Evolutionary conservation across 495 filamentous ascomycete genomes (phyloP), one percentile per base, ranked within the genome.

Genomic region (Gamarada debralockiae): DNA sequence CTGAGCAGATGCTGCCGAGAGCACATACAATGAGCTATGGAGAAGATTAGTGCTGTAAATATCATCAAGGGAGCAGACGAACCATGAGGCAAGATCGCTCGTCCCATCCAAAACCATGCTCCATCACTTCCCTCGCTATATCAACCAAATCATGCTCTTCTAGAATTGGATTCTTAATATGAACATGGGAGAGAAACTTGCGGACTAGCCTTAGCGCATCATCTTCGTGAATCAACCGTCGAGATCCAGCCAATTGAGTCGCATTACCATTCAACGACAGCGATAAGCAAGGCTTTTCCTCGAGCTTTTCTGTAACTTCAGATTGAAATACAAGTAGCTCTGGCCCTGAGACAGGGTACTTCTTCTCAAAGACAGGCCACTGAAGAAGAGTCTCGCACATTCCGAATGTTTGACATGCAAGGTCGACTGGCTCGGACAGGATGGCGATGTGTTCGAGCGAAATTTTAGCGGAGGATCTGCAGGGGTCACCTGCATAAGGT

Each of bases 91-190:
- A 62, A 21, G 62, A 55, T 18, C 23, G 23, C 9, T 37, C 52
- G 46, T 61, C 55, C 62, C 62, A 65, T 6, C 27, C 27, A 12
- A 55, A 49, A 1, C 60, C 57, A 15, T 57, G 17, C 13, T 57
- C 50, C 15, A 24, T 36, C 1, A 53, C 20, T 2, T 42, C 18
- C 9, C 41, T 27, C 8, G 43, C 57, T 0, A 22, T 23, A 1
- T 29, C 21, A 0, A 34, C 41, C 6, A 60, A 38, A 1, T 20
- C 10, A 21, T 51, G 43, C n/a, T 47, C 15, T 21, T 64, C 51
- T 1, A 64, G 17, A 8, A 64, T 56, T 3, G 61, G 61, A 38
- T 64, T 64, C 31, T 64, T 64, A 9, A 44, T 57, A 43, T 64
- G 61, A 8, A 64, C 55, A 31, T 50, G 41, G 12, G 50, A 18